Conservation (phyloP, 805 yeast species). For the Metschnikowia proteae region DNA sequence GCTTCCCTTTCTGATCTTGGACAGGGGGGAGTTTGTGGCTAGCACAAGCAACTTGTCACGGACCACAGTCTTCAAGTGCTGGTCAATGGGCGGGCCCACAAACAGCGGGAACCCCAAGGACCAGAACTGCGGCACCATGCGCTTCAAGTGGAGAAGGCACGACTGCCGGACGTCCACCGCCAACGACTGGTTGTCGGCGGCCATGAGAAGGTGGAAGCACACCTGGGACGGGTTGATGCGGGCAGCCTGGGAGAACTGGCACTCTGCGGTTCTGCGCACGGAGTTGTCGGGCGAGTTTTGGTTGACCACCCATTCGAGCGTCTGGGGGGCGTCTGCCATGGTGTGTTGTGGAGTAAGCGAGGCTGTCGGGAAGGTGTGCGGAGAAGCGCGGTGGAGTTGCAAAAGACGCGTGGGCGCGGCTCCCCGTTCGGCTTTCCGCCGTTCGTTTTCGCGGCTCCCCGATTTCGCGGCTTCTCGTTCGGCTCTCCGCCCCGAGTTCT, state of each 20-base stretch:
- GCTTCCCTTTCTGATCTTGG: conserved; percentile 62
- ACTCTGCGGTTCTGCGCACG: conserved; percentile 51
- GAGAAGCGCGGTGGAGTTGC: not conserved
- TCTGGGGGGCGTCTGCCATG: not conserved
- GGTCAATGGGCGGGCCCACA: conserved; percentile 59
- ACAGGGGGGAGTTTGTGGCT: conserved; percentile 39
- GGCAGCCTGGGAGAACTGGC: conserved; percentile 40
- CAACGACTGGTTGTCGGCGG: conserved; percentile 31
- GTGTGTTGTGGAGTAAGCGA: no score
- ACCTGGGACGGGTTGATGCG: conserved; percentile 48
- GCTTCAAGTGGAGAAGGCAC: conserved; percentile 61
- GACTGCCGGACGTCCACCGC: conserved; percentile 51
- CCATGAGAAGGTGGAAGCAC: conserved; percentile 39
- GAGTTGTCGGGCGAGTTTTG: conserved; percentile 48
- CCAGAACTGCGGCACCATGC: conserved; percentile 74
- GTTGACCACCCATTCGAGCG: conserved; percentile 15
- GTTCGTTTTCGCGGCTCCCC: no score
- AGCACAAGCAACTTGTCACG: conserved; percentile 50
- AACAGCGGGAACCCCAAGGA: conserved; percentile 76
- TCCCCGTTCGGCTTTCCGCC: no score
- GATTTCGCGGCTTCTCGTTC: no score
- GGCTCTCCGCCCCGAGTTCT: no score
- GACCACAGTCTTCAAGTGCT: conserved; percentile 47
- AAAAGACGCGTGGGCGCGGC: not conserved
- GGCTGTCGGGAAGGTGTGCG: not conserved